Evolutionary conservation across 257 asterid genomes (phyloP).

Genomic region (Solanum ossicruentum): DNA sequence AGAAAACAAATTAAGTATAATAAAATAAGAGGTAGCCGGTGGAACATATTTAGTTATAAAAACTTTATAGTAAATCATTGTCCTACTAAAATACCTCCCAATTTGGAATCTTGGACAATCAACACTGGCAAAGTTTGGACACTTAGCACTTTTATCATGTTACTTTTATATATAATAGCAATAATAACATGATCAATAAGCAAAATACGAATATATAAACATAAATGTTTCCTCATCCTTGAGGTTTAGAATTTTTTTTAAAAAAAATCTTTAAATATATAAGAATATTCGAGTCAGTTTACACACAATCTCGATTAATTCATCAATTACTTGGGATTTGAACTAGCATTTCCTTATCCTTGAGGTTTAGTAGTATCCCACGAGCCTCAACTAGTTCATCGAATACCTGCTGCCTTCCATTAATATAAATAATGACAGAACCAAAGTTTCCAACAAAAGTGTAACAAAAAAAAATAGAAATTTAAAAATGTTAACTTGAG

Average conservation of each 20-base stretch:
- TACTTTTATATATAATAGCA: not conserved
- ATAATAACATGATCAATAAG: not conserved
- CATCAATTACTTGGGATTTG: not conserved
- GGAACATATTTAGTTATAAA: not conserved
- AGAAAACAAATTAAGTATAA: not conserved
- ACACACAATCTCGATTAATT: not conserved
- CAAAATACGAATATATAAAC: not conserved
- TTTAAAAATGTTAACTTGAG: no score
- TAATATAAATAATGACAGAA: not conserved
- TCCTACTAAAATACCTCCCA: not conserved
- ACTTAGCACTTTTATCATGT: not conserved
- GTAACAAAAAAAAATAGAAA: no score
- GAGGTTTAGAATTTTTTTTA: not conserved
- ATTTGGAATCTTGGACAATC: not conserved
- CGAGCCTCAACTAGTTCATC: no score
- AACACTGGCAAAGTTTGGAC: not conserved
- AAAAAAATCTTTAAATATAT: no score
- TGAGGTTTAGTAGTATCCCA: no score
- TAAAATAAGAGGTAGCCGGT: not conserved
- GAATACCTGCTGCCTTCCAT: accelerated
- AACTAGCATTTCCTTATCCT: not conserved
- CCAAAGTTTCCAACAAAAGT: no score
- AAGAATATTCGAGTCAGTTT: not conserved
- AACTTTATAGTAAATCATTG: not conserved
- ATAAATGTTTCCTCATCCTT: not conserved